Conservation (phyloP, 1,139 yeast genomes). For the Geotrichum klebahnii region DNA sequence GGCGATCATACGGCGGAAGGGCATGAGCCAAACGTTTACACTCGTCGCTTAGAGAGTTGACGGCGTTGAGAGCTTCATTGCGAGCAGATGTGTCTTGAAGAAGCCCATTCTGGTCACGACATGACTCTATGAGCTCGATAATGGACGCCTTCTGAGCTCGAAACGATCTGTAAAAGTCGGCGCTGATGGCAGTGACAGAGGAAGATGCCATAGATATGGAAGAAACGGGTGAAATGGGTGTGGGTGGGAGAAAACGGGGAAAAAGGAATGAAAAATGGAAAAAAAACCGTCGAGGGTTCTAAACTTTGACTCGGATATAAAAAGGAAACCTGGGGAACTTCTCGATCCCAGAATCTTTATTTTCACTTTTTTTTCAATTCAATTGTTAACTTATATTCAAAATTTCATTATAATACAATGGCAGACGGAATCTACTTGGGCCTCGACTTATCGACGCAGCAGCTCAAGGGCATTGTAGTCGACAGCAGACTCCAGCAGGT, state of each 20-base stretch:
- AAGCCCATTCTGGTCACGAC: neutral
- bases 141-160: conserved; percentile 3
- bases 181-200: neutral
- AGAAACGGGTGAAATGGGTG: conserved; percentile 3
- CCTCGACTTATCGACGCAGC: conserved; percentile 86
- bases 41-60: conserved; percentile 3
- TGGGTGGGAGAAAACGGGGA: no score
- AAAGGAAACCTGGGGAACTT: no score
- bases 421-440: conserved; percentile 47
- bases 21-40: neutral
- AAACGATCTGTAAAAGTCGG: conserved; percentile 1
- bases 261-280: neutral
- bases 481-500: conserved; percentile 51
- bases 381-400: neutral
- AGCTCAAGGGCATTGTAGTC: conserved; percentile 70
- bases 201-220: conserved; percentile 2
- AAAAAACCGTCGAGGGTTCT: no score
- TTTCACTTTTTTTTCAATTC: neutral
- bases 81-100: no score
- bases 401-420: conserved; percentile 18
- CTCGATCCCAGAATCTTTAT: neutral
- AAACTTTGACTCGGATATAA: no score
- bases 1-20: conserved; percentile 5
- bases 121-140: neutral
- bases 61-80: neutral